Evolutionary conservation across 2,329 filamentous ascomycete genomes (phyloP), one percentile per base, ranked within the genome.

Genomic region (Pseudonectria foliicola): DNA sequence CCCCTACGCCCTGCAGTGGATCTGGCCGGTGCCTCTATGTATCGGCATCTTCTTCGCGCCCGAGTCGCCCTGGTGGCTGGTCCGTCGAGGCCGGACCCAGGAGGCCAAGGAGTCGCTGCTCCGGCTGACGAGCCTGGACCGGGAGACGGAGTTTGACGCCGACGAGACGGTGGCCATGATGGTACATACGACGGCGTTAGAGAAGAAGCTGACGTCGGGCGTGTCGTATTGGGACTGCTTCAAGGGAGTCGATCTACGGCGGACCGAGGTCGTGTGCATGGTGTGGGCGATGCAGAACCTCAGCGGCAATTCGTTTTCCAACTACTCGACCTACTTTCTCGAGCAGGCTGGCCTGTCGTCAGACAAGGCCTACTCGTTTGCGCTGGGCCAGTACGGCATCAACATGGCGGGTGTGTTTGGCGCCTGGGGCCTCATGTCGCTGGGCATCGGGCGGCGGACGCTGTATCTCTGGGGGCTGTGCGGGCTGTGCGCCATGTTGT

Each of bases 141-240:
- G 68, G 35, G 80, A 86, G 40, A 80, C 77, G 1, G 73, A 82
- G 40, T 89, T 92, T 49, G 76, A 93, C 51, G 75, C 83, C 10
- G 83, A 93, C 43, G 85, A 92, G 62, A 92, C 85, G 0, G 70
- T 94, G 32, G 80, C 85, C 50, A 93, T 94, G 85, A 94, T 95
- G 84, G 77, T 87, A 2, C 85, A 93, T 55, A 95, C 87, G 1
- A 89, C 84, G 1, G 82, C 82, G 0, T 66, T 93, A 10, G 88
- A 94, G 57, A 73, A 85, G 53, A 72, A 75, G 59, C 83, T 87
- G 34, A 88, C 84, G 4, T 64, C 66, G 6, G 86, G 86, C 21
- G 77, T 84, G 6, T 79, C 71, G 34, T 94, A 92, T 59, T 61
- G 75, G 49, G 87, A 94, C 59, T 94, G 87, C 63, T 93, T 94